Evolutionary conservation across 78 protist genomes (phyloP).

Genomic region (Blattamonas nauphoetae): DNA sequence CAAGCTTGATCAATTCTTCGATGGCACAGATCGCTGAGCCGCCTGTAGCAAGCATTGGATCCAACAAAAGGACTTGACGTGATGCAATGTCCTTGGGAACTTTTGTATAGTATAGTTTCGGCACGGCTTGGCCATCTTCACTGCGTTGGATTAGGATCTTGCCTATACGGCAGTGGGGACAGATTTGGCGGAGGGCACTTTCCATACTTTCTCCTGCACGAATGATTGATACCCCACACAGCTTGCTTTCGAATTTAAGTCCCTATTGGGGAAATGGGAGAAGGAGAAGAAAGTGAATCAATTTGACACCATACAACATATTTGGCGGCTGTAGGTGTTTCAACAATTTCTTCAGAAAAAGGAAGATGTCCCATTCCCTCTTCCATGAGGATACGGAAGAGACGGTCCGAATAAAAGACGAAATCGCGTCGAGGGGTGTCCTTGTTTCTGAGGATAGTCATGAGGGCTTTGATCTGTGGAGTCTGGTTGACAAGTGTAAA

Average conservation of each 20-base stretch:
- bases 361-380: background rate
- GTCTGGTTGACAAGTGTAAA: background rate
- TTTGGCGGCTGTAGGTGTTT: background rate
- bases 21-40: background rate
- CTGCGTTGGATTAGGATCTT: constrained; percentile 9
- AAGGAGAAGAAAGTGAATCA: background rate
- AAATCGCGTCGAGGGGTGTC: constrained; percentile 11
- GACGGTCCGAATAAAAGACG: constrained; percentile 5
- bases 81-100: background rate
- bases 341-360: background rate
- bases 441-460: constrained; percentile 4
- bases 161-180: background rate
- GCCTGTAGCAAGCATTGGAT: constrained; percentile 15
- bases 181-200: background rate
- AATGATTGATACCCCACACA: background rate
- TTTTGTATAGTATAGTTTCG: background rate
- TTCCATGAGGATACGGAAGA: background rate
- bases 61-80: background rate
- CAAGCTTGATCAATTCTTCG: background rate
- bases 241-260: background rate
- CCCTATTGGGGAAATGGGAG: background rate
- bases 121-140: background rate
- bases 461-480: background rate
- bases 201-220: constrained; percentile 1
- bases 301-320: background rate